phyloP scores from a whole-genome alignment of 75 land plant species.

The Gnetum montanum region DNA sequence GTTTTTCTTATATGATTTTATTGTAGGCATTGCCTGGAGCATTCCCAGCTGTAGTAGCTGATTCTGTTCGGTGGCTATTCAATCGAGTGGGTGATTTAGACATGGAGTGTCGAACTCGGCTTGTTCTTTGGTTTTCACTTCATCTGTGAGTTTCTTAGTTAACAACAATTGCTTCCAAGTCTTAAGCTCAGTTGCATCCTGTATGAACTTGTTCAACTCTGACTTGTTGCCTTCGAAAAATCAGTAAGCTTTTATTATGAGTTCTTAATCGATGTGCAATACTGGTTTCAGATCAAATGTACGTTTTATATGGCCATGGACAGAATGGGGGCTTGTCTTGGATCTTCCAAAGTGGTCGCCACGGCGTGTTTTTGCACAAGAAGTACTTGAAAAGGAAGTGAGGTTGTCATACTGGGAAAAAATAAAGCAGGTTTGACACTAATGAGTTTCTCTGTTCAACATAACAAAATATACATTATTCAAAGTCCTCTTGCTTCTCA shows the following conservation, averaged over 20 bases:
- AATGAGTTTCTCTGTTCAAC: not conserved
- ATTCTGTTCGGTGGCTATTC: constrained; percentile 88
- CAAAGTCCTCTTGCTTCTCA: too few species aligned
- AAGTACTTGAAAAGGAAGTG: constrained; percentile 86
- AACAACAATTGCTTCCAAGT: too few species aligned
- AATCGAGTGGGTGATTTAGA: constrained; percentile 73
- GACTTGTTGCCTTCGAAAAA: too few species aligned
- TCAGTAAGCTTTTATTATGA: too few species aligned
- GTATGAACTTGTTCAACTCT: too few species aligned
- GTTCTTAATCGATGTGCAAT: too few species aligned
- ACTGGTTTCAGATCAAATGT: constrained; percentile 64
- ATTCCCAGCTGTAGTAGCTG: constrained; percentile 92
- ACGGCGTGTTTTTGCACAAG: constrained; percentile 89
- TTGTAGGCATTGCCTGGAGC: constrained; percentile 95
- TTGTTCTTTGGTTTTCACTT: constrained; percentile 92
- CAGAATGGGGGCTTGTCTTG: constrained; percentile 87
- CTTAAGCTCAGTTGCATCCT: too few species aligned
- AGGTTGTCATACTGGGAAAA: constrained; percentile 94
- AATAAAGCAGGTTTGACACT: constrained; percentile 59
- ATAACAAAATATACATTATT: not conserved
- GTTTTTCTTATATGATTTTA: too few species aligned
- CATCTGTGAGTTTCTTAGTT: constrained; percentile 54
- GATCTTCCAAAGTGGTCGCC: constrained; percentile 94
- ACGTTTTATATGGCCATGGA: constrained; percentile 97
- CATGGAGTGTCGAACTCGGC: constrained; percentile 79